Base-by-base conservation (phyloP, 805 yeast species). In the Saccharomycopsis synnaedendra region DNA sequence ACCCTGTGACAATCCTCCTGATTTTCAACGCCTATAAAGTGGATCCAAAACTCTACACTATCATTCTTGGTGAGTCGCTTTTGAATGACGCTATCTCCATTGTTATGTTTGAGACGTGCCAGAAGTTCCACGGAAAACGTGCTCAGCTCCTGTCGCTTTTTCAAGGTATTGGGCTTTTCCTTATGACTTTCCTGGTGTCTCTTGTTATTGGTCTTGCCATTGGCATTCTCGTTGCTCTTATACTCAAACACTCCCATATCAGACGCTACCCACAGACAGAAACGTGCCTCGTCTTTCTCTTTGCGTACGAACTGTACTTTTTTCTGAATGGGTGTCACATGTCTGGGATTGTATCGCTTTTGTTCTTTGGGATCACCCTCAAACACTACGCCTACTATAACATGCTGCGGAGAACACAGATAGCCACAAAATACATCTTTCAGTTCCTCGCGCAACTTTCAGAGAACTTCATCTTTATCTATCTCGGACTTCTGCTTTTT, bases 51-150 rank as follows among this genome's bases (percentile, higher is more conserved):
- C 71, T 93, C 43, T 93, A 94, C 68, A 94, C 98, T 30, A 88
- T 93, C 53, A 94, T 93, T 54, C 90, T 93, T 63, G 99, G 99
- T 44, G 99, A 93, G 65, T 85, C 96, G 3, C 69, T 93, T 50
- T 69, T 93, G 54, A 93, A 93, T 62, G 99, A 93, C 68, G 99
- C 99, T 36, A 94, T 93, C 51, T 88, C 97, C 55, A 93, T 93
- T 62, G 99, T 93, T 57, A 90, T 93, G 95, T 93, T 93, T 68
- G 98, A 93, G 67, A 93, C 99, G 0, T 89, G 97, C 60, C 97
- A 88, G 64, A 86, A 88, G 65, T 87, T 93, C 64, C 94, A 89
- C 58, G 97, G 95, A 41, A 82, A 85, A 55, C 75, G 76, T 29
- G 84, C 90, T 0, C 75, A 78, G 44, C 70, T 86, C 53, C 72